phyloP scores from a whole-genome alignment of 2,329 filamentous ascomycete species.

The Fusarium sp. region DNA sequence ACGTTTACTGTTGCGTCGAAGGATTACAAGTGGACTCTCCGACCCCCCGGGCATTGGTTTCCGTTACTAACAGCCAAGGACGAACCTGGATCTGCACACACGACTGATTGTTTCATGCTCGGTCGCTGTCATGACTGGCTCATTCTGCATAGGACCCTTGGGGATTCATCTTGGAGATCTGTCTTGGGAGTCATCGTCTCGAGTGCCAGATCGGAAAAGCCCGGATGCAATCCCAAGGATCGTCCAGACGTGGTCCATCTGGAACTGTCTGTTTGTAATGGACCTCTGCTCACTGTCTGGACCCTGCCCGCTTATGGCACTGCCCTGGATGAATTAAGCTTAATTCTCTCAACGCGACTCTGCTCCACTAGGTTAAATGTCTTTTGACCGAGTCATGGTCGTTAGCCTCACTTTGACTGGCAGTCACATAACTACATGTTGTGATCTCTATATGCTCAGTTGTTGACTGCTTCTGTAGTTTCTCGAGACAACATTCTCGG shows the following conservation, averaged over 20 bases:
- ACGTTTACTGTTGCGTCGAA: conserved; percentile 1
- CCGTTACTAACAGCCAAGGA: neutral
- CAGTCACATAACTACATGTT: no score
- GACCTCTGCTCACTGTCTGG: neutral
- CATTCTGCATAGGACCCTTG: neutral
- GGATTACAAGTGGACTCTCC: conserved; percentile 1
- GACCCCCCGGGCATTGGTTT: neutral
- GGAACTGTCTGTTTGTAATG: neutral
- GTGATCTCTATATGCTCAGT: no score
- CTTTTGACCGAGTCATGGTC: no score
- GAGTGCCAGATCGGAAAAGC: conserved; percentile 18
- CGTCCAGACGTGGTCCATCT: neutral
- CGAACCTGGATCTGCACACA: conserved; percentile 14
- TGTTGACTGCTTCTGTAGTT: no score
- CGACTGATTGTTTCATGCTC: neutral
- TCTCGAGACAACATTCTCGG: no score
- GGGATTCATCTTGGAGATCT: neutral
- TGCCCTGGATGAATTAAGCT: conserved; percentile 6
- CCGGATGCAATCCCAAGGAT: conserved; percentile 5
- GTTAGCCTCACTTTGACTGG: no score
- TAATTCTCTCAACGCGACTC: neutral
- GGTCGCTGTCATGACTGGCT: neutral
- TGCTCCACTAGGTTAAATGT: neutral
- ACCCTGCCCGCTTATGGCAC: neutral
- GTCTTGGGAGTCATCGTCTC: neutral